A percentile compares a stretch with the other conserved stretches of the same genome.
Evolutionary conservation across 148 eudicot species (phyloP).

Genomic region (Arctostaphylos glauca): DNA sequence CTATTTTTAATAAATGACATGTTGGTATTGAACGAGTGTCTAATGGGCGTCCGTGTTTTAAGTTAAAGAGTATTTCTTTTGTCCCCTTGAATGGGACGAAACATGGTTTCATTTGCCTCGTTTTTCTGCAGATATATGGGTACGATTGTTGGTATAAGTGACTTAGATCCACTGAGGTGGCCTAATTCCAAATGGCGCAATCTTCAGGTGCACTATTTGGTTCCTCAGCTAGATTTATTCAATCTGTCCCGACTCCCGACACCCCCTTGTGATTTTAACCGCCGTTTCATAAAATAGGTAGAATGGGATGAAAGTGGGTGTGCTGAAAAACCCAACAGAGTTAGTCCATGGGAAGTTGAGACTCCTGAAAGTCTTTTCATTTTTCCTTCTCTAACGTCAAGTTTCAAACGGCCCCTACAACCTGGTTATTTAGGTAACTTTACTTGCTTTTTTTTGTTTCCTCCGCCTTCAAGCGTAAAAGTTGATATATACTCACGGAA

Average conservation of each 20-base stretch:
- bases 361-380: slow-evolving; percentile 95
- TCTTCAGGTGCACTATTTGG: slow-evolving; percentile 55
- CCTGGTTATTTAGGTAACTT: slow-evolving; percentile 61
- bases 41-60: not conserved
- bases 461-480: not conserved
- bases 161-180: slow-evolving; percentile 87
- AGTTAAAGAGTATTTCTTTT: not conserved
- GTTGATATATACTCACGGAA: not conserved
- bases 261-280: not conserved
- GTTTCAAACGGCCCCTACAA: slow-evolving; percentile 75
- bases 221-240: not conserved
- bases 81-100: not conserved
- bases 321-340: slow-evolving; percentile 74
- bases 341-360: slow-evolving; percentile 87
- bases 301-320: slow-evolving; percentile 98
- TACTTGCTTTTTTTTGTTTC: not conserved
- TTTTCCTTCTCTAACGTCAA: slow-evolving; percentile 76
- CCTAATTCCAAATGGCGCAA: slow-evolving; percentile 92
- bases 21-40: not conserved
- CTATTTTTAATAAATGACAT: not conserved
- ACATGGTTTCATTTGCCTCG: not conserved
- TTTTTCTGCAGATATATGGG: slow-evolving; percentile 81
- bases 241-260: not conserved
- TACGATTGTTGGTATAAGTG: slow-evolving; percentile 67
- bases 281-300: slow-evolving; percentile 37